phyloP scores from a whole-genome alignment of 2,329 filamentous ascomycete species.

The Rutstroemia sp. region DNA sequence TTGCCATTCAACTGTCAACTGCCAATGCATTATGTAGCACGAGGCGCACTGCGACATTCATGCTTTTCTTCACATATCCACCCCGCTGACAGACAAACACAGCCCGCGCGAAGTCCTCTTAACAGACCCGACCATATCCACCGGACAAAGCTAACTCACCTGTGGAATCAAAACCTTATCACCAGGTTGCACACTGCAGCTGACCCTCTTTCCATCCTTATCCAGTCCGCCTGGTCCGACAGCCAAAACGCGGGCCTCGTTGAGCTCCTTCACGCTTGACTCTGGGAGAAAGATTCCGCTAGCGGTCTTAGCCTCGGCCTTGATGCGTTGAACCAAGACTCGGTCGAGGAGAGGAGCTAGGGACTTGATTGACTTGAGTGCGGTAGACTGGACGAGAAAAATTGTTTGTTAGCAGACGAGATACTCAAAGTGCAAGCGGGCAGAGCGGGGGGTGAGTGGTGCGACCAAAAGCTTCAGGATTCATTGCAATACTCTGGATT shows the following conservation, averaged over 20 bases:
- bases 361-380: constrained; percentile 90
- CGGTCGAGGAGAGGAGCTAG: constrained; percentile 96
- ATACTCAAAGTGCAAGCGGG: background rate
- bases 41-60: background rate
- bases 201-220: constrained; percentile 81
- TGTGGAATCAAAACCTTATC: constrained; percentile 95
- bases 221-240: constrained; percentile 85
- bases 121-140: background rate
- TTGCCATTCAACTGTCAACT: background rate
- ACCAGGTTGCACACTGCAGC: constrained; percentile 73
- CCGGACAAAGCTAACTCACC: constrained; percentile 44
- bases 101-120: constrained; percentile 1
- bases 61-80: background rate
- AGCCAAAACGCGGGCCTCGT: constrained; percentile 92
- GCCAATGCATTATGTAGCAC: background rate
- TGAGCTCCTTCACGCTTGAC: constrained; percentile 94
- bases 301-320: constrained; percentile 94
- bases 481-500: background rate
- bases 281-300: constrained; percentile 97
- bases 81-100: background rate
- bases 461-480: background rate
- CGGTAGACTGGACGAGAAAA: constrained; percentile 44
- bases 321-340: constrained; percentile 94
- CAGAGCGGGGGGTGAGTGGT: background rate
- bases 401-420: background rate